Evolutionary conservation across 192 early-diverging fungal genomes (phyloP).

Genomic region (Pilaira anomala): DNA sequence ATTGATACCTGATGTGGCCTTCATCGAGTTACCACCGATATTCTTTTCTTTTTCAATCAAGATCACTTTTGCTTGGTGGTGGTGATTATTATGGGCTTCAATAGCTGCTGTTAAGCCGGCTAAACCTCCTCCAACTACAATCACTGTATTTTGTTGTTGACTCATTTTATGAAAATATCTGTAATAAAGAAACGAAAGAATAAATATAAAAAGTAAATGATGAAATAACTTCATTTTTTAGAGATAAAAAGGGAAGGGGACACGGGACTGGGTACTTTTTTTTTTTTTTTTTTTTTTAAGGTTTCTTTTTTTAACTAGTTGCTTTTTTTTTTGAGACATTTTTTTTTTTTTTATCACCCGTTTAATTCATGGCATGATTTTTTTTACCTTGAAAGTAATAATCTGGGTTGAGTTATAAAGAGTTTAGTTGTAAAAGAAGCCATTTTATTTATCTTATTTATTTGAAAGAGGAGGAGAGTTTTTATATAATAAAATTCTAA

Average conservation of each 20-base stretch:
- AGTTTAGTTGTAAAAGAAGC: too few relatives aligned
- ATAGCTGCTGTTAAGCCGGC: slow-evolving; percentile 31
- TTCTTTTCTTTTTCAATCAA: slow-evolving; percentile 32
- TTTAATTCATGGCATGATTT: too few relatives aligned
- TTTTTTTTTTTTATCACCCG: too few relatives aligned
- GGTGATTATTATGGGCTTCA: slow-evolving; percentile 31
- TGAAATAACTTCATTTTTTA: not conserved
- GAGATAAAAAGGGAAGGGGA: not conserved
- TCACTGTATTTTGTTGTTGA: slow-evolving; percentile 21
- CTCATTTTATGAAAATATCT: not conserved
- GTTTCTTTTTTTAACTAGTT: too few relatives aligned
- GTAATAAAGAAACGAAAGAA: slow-evolving; percentile 9
- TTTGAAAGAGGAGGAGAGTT: too few relatives aligned
- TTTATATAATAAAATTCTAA: too few relatives aligned
- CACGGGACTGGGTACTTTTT: not conserved
- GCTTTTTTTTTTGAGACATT: too few relatives aligned
- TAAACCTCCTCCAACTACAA: slow-evolving; percentile 31
- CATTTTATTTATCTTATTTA: too few relatives aligned
- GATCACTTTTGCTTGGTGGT: slow-evolving; percentile 11
- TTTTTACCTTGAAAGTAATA: too few relatives aligned
- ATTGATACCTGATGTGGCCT: slow-evolving; percentile 87
- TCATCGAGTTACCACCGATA: slow-evolving; percentile 74
- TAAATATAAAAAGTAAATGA: not conserved
- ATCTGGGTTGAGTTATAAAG: too few relatives aligned
- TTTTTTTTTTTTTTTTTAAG: not conserved